Percentiles rank a stretch among this genome's conserved stretches.
These are phyloP conservation scores for Pelargonium citronellum DNA, from an alignment of 441 rosid genomes.

Conservation along the genomic window DNA sequence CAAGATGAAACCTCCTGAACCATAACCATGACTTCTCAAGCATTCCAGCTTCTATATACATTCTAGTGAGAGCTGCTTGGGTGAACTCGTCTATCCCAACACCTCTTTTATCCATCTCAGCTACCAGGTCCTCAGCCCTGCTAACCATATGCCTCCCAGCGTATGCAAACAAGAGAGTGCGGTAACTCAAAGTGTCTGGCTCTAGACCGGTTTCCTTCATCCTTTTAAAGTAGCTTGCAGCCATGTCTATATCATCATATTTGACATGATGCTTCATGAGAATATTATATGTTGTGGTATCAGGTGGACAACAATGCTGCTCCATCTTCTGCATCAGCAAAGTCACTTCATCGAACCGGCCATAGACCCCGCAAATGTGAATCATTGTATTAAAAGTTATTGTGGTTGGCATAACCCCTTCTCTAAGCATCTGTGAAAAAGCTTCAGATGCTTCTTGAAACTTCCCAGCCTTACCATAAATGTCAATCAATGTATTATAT, in stretches of 20 bases:
- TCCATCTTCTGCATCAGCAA: not conserved
- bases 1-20: constrained; percentile 69
- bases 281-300: constrained; percentile 9
- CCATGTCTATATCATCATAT: not conserved
- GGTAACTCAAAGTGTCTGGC: constrained; percentile 50
- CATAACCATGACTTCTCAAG: constrained; percentile 77
- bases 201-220: constrained; percentile 4
- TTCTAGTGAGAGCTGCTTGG: constrained; percentile 77
- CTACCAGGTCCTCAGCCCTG: constrained; percentile 59
- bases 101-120: constrained; percentile 56
- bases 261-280: constrained; percentile 7
- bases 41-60: constrained; percentile 74
- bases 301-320: not conserved
- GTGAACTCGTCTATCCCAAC: constrained; percentile 77
- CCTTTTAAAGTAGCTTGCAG: not conserved
- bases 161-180: constrained; percentile 75
- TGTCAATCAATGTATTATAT: not conserved
- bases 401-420: not conserved
- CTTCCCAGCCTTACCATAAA: constrained; percentile 4
- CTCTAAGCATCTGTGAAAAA: constrained; percentile 3
- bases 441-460: not conserved
- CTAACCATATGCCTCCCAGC: constrained; percentile 67
- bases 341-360: not conserved
- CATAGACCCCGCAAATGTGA: constrained; percentile 4
- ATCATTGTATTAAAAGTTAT: constrained; percentile 3